Base-by-base conservation (phyloP, 805 yeast species). In the Saccharomycopsis sp. region DNA sequence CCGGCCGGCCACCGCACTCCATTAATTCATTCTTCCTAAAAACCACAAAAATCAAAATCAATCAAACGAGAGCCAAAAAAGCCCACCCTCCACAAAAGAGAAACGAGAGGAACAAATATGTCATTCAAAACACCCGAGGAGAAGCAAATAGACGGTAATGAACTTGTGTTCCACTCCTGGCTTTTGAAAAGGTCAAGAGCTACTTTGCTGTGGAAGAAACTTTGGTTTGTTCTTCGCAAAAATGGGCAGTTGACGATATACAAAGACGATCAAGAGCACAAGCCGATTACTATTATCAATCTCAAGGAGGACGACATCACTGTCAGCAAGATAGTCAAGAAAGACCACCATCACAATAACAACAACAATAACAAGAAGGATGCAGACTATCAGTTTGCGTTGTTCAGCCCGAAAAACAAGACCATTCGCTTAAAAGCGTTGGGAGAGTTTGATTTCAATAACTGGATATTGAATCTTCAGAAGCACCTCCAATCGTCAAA, bases 401-500 rank as follows among this genome's bases (percentile, higher is more conserved):
- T 48, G 4, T 48, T 46, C 32, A 44, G 46, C 22, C 36, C 49
- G 16, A 45, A 36, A 13, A 48, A 46, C 20, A 46, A 46, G 29
- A 46, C 48, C 20, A 30, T 43, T 43, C 56, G 52, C 46, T 19
- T 50, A 25, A 29, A 48, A 48, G 47, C 52, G 48, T 7, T 48
- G 16, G 44, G 50, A 21, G 48, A 41, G n/a, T 31, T 42, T n/a
- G 50, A 48, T 15, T 54, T 48, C 29, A 27, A 37, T 8, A 38
- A 38, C 9, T 57, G 61, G 61, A 42, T 50, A 6, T 36, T 46
- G 23, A 46, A 42, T 27, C 34, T 46, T 20, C 43, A 46, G 13
- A 46, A 43, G 27, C 33, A 41, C 17, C 20, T 45, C n/a, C 34
- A 19, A n/a, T 43, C 36, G 9, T 50, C 49, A 17, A 38, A 30